These are phyloP conservation scores for Kodamaea alishanica DNA, from an alignment of 1,139 yeast species.

Conservation along the genomic window DNA sequence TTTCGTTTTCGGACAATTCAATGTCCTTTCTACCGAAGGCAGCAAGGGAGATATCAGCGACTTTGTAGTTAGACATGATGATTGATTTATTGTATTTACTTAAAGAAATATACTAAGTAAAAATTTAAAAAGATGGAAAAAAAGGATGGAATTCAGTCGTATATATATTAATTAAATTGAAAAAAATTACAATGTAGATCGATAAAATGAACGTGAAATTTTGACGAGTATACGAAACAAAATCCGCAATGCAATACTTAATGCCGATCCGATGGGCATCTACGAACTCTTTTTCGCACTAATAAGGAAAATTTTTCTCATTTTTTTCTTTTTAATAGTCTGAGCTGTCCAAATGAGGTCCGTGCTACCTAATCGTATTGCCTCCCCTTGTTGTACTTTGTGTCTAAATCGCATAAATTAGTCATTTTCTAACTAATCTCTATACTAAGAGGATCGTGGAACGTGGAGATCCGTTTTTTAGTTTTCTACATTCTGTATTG, in stretches of 20 bases:
- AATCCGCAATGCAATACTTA: background rate
- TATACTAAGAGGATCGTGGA: no score
- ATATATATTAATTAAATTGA: background rate
- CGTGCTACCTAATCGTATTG: no score
- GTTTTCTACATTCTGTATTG: no score
- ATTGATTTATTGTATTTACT: slow-evolving; percentile 1
- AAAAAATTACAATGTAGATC: background rate
- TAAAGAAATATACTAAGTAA: slow-evolving; percentile 10
- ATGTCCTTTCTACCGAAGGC: slow-evolving; percentile 99
- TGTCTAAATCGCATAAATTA: no score
- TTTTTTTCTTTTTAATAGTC: no score
- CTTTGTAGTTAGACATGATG: slow-evolving; percentile 64
- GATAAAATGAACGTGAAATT: background rate
- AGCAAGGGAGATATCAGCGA: slow-evolving; percentile 97
- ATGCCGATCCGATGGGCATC: background rate
- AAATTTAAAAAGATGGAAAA: background rate
- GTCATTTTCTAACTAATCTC: no score
- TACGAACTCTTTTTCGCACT: no score
- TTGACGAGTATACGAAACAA: background rate
- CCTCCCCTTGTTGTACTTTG: no score
- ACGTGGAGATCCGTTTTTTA: no score
- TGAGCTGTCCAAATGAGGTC: no score
- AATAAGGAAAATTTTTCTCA: no score
- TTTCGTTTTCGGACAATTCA: slow-evolving; percentile 98
- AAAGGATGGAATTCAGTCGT: background rate